Evolutionary conservation across 805 yeast species (phyloP), one percentile per base, ranked within the genome.

Genomic region (Metschnikowia aberdeeniae): DNA sequence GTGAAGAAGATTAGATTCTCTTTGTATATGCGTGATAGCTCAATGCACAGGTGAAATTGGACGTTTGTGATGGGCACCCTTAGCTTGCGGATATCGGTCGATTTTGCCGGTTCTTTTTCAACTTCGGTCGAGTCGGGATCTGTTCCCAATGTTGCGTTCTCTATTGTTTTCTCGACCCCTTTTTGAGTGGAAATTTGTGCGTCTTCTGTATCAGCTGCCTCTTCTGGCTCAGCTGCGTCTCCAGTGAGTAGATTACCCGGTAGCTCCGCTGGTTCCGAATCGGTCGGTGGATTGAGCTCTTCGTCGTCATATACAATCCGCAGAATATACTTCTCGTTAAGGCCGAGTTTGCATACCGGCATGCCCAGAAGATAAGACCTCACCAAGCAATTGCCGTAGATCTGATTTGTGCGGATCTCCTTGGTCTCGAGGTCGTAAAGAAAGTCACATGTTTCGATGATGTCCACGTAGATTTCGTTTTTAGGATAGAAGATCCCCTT

Each of bases 1-100:
- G 85, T 79, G 61, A 89, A 90, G 26, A 82, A 78, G 28, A 90
- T 80, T 45, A 80, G 76, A 54, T 89, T 83, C 6, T 76, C 74
- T 13, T 67, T 61, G 61, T 90, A 95, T 51, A 86, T 76, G 42
- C 82, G 73, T 2, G 83, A 78, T 32, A 88, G 66, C 41, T 85
- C 73, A n/a, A 89, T 95, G 66, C 96, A 89, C 66, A 89, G 68
- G 55, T 72, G 63, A 68, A 67, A 55, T 72, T 68, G 75, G 27
- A 68, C 65, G 44, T 69, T 67, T 4, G 64, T 49, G 27, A 71
- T 61, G 10, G 75, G 73, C 6, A 70, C 57, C 28, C 52, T 49
- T 42, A 42, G 43, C 17, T 22, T 34, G 9, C 42, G 43, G n/a
- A 22, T 7, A 5, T 13, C 20, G 9, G 29, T 22, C 5, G 11